Conservation (phyloP, 371 early-diverging fungal species). For the Basidiobolus heterosporus region DNA sequence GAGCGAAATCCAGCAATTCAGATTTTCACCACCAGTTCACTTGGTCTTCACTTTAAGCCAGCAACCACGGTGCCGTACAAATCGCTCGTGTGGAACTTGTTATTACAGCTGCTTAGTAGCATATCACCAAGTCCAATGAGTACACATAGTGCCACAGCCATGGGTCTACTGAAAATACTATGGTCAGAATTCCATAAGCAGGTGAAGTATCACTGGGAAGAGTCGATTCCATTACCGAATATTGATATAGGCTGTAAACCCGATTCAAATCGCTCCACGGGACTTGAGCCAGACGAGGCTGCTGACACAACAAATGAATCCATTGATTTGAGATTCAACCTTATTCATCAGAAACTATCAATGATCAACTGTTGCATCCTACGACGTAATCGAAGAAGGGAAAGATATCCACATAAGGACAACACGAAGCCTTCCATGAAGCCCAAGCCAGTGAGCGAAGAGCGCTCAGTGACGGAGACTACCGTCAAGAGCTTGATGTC, state of each 20-base stretch:
- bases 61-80: conserved; percentile 36
- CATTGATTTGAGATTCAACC: conserved; percentile 48
- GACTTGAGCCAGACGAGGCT: conserved; percentile 9
- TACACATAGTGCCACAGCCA: conserved; percentile 22
- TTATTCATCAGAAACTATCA: conserved; percentile 75
- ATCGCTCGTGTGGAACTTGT: conserved; percentile 52
- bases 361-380: conserved; percentile 77
- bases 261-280: conserved; percentile 34
- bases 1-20: conserved; percentile 5
- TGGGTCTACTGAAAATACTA: conserved; percentile 31
- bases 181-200: conserved; percentile 45
- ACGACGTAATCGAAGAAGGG: conserved; percentile 11
- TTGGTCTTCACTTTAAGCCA: conserved; percentile 28
- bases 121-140: conserved; percentile 20
- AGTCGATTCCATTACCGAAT: conserved; percentile 4
- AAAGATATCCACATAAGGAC: conserved; percentile 2
- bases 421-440: conserved; percentile 4
- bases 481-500: too few species aligned
- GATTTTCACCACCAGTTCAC: conserved; percentile 11
- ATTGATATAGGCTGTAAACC: conserved; percentile 2
- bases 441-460: conserved; percentile 1
- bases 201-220: conserved; percentile 48
- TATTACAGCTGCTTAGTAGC: conserved; percentile 29
- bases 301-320: conserved; percentile 12
- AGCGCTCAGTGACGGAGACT: neutral